These are phyloP conservation scores for Dentiscutata heterogama DNA, from an alignment of 371 early-diverging fungal species.

Conservation along the genomic window DNA sequence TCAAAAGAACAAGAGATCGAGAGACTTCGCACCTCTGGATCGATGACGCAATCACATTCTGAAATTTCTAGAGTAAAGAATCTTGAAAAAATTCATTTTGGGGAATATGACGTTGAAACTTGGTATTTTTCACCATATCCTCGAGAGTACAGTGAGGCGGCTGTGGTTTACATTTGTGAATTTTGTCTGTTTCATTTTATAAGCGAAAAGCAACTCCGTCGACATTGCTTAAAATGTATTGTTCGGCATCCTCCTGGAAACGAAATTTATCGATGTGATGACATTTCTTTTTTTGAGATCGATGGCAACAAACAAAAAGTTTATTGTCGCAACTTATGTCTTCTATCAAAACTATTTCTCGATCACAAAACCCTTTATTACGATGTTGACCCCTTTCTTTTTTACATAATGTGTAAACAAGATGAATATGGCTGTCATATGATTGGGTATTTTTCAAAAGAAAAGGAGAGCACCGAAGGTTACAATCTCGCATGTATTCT, in stretches of 20 bases:
- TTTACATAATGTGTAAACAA: conserved; percentile 93
- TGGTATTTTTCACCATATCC: conserved; percentile 99
- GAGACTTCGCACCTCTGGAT: conserved; percentile 88
- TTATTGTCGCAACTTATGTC: conserved; percentile 92
- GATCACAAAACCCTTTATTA: conserved; percentile 99
- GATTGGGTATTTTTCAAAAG: conserved; percentile 99
- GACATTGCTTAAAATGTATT: conserved; percentile 85
- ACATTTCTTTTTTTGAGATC: conserved; percentile 92
- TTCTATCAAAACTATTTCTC: conserved; percentile 96
- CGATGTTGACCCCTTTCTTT: conserved; percentile 99
- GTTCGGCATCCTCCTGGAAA: conserved; percentile 95
- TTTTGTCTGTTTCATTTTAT: conserved; percentile 91
- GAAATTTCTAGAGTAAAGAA: conserved; percentile 96
- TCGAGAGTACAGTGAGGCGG: conserved; percentile 77
- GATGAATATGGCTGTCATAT: conserved; percentile 91
- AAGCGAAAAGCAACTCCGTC: conserved; percentile 68
- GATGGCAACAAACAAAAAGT: conserved; percentile 91
- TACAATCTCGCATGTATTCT: conserved; percentile 99
- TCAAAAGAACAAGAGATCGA: conserved; percentile 94
- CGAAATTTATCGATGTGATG: conserved; percentile 90
- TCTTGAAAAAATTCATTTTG: conserved; percentile 93
- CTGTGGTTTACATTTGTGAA: conserved; percentile 91
- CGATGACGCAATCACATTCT: conserved; percentile 94
- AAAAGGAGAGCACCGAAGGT: conserved; percentile 94
- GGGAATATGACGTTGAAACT: conserved; percentile 92